Conservation (phyloP, 2,329 filamentous ascomycete species). For the Allantophomopsis cytisporea region DNA sequence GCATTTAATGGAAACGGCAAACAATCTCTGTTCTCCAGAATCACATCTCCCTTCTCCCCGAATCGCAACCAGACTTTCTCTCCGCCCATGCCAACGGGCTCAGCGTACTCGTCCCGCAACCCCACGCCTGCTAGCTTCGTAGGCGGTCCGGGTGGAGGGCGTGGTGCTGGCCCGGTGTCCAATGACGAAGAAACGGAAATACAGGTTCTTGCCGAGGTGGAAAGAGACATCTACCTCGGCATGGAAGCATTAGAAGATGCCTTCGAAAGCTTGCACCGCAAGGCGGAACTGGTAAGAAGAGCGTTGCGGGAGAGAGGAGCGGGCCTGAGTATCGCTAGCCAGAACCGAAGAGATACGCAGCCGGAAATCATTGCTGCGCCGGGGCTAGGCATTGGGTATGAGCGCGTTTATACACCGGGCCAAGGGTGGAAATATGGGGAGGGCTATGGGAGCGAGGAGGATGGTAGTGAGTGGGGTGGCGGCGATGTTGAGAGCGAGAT, state of each 20-base stretch:
- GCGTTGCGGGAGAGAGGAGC: conserved; percentile 72
- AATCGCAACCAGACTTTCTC: conserved; percentile 13
- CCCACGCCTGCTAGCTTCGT: conserved; percentile 39
- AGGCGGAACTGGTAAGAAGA: conserved; percentile 68
- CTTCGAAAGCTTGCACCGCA: conserved; percentile 80
- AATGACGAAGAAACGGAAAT: conserved; percentile 93
- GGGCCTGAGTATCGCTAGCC: conserved; percentile 37
- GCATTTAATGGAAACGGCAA: conserved; percentile 3
- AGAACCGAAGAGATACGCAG: conserved; percentile 12
- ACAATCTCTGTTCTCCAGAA: conserved; percentile 10
- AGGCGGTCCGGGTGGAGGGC: conserved; percentile 23
- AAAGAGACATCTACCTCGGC: conserved; percentile 81
- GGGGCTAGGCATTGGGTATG: conserved; percentile 21
- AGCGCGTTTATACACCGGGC: conserved; percentile 12
- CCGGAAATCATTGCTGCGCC: conserved; percentile 24
- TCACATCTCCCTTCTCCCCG: conserved; percentile 16
- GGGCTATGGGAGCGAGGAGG: conserved; percentile 29
- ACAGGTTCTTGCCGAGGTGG: conserved; percentile 76
- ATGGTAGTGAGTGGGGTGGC: conserved; percentile 20
- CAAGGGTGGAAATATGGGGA: too few species aligned
- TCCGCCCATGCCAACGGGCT: conserved; percentile 8
- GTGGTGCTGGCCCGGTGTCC: conserved; percentile 41
- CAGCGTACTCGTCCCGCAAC: conserved; percentile 28
- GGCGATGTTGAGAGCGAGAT: conserved; percentile 45
- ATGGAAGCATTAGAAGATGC: conserved; percentile 94